phyloP scores from a whole-genome alignment of 345 rosid species.

The Aegle marmelos region DNA sequence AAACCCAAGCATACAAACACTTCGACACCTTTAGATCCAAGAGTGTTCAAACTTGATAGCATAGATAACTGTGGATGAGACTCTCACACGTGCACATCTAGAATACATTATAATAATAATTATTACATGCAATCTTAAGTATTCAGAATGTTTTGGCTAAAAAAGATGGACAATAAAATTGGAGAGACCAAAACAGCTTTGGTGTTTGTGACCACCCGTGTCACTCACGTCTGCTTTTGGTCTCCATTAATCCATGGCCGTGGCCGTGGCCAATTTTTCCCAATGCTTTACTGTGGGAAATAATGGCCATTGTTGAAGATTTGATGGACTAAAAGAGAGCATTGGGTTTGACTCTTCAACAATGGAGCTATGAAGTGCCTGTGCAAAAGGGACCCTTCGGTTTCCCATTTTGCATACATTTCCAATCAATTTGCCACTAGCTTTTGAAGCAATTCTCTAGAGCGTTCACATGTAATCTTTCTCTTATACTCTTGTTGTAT shows the following conservation, averaged over 20 bases:
- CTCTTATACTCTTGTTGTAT: neutral
- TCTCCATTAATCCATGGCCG: slow-evolving; percentile 27
- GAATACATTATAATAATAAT: slow-evolving; percentile 7
- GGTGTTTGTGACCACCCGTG: slow-evolving; percentile 27
- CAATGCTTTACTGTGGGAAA: slow-evolving; percentile 17
- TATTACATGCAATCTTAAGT: slow-evolving; percentile 12
- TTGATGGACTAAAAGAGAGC: slow-evolving; percentile 39
- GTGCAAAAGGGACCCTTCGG: slow-evolving; percentile 55
- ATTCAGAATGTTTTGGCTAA: slow-evolving; percentile 1
- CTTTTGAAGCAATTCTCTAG: slow-evolving; percentile 26
- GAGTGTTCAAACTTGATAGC: slow-evolving; percentile 4
- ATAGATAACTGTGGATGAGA: slow-evolving; percentile 12
- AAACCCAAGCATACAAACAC: neutral
- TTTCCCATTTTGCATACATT: slow-evolving; percentile 48
- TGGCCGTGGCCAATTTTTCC: neutral
- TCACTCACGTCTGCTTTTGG: slow-evolving; percentile 41
- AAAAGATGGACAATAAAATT: neutral
- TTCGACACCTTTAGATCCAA: neutral
- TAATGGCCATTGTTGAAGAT: slow-evolving; percentile 39
- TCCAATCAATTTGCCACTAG: slow-evolving; percentile 37
- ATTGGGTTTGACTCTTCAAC: slow-evolving; percentile 67
- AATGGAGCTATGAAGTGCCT: slow-evolving; percentile 30
- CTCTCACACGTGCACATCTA: slow-evolving; percentile 62
- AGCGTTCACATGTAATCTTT: slow-evolving; percentile 30
- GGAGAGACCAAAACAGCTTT: slow-evolving; percentile 22